Evolutionary conservation across 345 rosid genomes (phyloP).

Genomic region (Geranium rotundifolium): DNA sequence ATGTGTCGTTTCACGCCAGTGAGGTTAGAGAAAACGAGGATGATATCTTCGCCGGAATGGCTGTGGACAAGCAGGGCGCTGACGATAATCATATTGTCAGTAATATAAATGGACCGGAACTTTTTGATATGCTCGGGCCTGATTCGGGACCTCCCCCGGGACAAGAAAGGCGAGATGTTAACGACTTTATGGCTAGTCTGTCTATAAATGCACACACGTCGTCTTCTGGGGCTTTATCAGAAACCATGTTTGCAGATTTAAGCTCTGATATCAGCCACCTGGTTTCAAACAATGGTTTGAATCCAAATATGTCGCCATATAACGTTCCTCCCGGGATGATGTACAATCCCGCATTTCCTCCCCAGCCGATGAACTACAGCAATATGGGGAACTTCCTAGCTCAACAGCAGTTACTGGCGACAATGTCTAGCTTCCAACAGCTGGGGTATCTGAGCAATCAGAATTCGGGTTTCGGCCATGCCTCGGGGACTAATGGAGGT

Average conservation of each 20-base stretch:
- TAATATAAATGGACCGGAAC: slow-evolving; percentile 26
- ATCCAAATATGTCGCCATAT: slow-evolving; percentile 29
- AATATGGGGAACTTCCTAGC: slow-evolving; percentile 58
- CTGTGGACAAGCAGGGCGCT: slow-evolving; percentile 31
- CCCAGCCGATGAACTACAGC: slow-evolving; percentile 56
- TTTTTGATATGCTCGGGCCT: slow-evolving; percentile 58
- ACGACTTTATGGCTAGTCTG: slow-evolving; percentile 56
- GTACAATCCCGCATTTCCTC: slow-evolving; percentile 50
- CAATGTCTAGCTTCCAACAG: slow-evolving; percentile 70
- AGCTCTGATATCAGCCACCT: too few relatives aligned
- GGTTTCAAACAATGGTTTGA: too few relatives aligned
- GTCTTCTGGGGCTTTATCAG: slow-evolving; percentile 16
- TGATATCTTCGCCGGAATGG: slow-evolving; percentile 72
- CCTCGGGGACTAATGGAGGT: slow-evolving; percentile 29
- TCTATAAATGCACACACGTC: slow-evolving; percentile 35
- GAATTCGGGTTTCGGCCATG: slow-evolving; percentile 29
- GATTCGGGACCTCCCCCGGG: slow-evolving; percentile 24
- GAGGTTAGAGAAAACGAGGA: slow-evolving; percentile 28
- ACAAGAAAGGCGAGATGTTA: slow-evolving; percentile 25
- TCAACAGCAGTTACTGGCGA: slow-evolving; percentile 77
- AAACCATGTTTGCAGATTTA: too few relatives aligned
- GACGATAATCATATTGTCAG: slow-evolving; percentile 27
- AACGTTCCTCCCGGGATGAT: slow-evolving; percentile 50
- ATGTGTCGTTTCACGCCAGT: slow-evolving; percentile 45
- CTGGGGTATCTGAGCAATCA: slow-evolving; percentile 46